Percentiles rank a stretch among this genome's conserved stretches.
These are phyloP conservation scores for Clavariopsis aquatica DNA, from an alignment of 495 filamentous ascomycete species.

Conservation along the genomic window DNA sequence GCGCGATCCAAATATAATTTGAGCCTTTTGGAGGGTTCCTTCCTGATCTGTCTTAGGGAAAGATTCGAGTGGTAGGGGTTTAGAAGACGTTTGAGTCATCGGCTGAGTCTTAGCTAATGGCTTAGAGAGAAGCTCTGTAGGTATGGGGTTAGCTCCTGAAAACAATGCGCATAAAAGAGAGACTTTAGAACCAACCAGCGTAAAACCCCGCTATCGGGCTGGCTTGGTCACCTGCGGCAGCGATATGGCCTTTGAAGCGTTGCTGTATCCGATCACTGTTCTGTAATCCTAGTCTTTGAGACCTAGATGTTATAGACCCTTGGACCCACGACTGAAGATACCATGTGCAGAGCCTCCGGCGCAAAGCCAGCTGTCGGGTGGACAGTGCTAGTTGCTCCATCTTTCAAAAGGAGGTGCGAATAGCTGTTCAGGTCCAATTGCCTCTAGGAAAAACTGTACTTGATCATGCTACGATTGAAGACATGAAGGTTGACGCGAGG, in stretches of 20 bases:
- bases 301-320: background rate
- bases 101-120: conserved; percentile 48
- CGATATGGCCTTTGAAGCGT: conserved; percentile 33
- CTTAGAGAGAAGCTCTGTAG: conserved; percentile 48
- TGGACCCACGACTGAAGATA: conserved; percentile 12
- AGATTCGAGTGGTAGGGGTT: conserved; percentile 43
- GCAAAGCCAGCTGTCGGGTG: conserved; percentile 17
- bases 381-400: conserved; percentile 19
- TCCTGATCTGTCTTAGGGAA: conserved; percentile 43
- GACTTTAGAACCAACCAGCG: conserved; percentile 19
- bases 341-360: conserved; percentile 23
- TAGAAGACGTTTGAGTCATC: conserved; percentile 43
- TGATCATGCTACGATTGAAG: background rate
- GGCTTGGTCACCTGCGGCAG: conserved; percentile 36
- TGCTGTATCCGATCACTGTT: conserved; percentile 36
- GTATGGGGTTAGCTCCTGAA: background rate
- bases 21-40: conserved; percentile 50
- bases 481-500: background rate
- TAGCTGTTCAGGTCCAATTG: background rate
- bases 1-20: conserved; percentile 75
- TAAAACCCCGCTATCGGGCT: conserved; percentile 38
- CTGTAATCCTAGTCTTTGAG: conserved; percentile 27
- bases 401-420: background rate
- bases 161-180: background rate
- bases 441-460: background rate